Evolutionary conservation across 1,284 basidiomycete species (phyloP), one percentile per base, ranked within the genome.

Genomic region (Erythrobasidium hasegawianum): DNA sequence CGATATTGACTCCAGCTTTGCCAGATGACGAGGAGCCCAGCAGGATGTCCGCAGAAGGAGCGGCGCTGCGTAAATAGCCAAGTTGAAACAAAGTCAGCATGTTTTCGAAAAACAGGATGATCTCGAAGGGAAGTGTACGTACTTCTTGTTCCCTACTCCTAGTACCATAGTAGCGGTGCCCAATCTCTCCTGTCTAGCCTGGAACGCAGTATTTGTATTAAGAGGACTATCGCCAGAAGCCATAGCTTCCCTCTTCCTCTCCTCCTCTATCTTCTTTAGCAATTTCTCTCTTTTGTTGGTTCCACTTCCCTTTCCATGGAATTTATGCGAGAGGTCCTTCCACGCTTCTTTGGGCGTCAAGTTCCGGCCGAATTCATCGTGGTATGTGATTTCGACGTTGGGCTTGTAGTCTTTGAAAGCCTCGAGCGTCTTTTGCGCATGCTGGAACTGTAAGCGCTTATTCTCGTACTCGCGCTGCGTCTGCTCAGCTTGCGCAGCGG

Each of bases 381-480:
- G 88, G 78, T 98, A 99, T 67, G 89, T 88, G 75, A 98, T 90
- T 71, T 95, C 90, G 73, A 99, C 84, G 77, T 96, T 93, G 1
- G 96, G 96, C 78, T 94, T 96, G 82, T 99, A 99, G 75, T 88
- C 84, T 78, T 87, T 89, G 83, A 89, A 98, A 55, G 85, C 77
- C 41, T 96, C 90, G 72, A 93, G 79, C 52, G 85, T 84, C 27
- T 88, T 84, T 45, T 89, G 84, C 8, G 93, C 89, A 71, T 97
- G 93, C 71, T 90, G 87, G 76, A 93, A 87, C 75, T 98, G 96
- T 26, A 94, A 85, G 72, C 87, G 77, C 64, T 90, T 85, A 75
- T 97, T 97, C 78, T 97, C 92, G 76, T 90, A 93, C 78, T 98
- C 96, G 64, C 94, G 85, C 69, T 90, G 88, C 20, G 90, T 87